Conservation (phyloP, 176 grass and related monocot species). For the Pontederia paniculata region DNA sequence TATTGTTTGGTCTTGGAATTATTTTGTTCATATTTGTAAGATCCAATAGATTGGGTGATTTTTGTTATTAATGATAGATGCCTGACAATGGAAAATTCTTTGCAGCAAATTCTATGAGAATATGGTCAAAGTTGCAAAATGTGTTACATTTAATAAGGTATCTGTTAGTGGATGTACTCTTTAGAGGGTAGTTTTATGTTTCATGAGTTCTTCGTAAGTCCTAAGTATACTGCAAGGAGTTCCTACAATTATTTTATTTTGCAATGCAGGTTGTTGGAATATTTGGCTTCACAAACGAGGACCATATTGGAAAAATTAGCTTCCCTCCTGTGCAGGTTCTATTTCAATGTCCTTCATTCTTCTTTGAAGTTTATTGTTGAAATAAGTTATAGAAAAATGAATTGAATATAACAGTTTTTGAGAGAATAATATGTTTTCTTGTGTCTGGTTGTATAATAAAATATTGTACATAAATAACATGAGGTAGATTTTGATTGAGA, state of each 20-base stretch:
- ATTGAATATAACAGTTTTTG: too few species aligned
- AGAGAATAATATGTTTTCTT: too few species aligned
- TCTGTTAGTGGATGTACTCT: constrained; percentile 18
- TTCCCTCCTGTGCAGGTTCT: constrained; percentile 80
- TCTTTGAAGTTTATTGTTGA: neutral
- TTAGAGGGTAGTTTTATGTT: neutral
- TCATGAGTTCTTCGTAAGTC: too few species aligned
- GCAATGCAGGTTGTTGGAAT: constrained; percentile 57
- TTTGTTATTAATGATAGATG: constrained; percentile 14
- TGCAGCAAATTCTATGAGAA: constrained; percentile 80
- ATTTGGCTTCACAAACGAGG: constrained; percentile 88
- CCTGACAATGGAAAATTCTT: constrained; percentile 16
- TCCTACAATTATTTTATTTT: neutral
- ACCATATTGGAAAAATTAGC: constrained; percentile 81
- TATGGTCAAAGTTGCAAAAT: constrained; percentile 73
- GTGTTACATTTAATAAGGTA: constrained; percentile 91
- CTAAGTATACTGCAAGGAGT: too few species aligned
- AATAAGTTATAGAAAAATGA: neutral
- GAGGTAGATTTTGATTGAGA: too few species aligned
- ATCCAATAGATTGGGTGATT: too few species aligned
- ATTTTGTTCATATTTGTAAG: constrained; percentile 3
- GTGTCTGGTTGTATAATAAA: too few species aligned
- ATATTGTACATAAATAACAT: too few species aligned
- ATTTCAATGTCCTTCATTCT: neutral
- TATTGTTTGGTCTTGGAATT: neutral